phyloP scores from a whole-genome alignment of 2,329 filamentous ascomycete genomes.

The Alternaria brassicicola region DNA sequence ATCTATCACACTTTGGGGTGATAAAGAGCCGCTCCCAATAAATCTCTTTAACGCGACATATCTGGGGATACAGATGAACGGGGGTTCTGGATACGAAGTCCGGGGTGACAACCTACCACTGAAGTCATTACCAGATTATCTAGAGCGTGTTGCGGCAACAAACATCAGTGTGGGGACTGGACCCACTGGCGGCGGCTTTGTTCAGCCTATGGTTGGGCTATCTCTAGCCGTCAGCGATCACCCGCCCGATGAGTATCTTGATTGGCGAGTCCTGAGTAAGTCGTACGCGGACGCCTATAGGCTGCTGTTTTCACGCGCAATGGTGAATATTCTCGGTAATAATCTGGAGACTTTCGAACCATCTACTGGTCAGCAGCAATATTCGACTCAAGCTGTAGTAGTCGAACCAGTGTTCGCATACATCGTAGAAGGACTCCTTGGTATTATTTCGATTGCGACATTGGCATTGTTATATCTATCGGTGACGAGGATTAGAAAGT shows the following conservation, averaged over 20 bases:
- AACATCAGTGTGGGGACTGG: slow-evolving; percentile 18
- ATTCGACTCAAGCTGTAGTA: slow-evolving; percentile 43
- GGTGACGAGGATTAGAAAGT: slow-evolving; percentile 21
- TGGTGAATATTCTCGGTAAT: slow-evolving; percentile 39
- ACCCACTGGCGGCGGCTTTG: not conserved
- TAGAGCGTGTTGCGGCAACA: slow-evolving; percentile 1
- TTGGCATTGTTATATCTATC: slow-evolving; percentile 26
- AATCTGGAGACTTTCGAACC: slow-evolving; percentile 10
- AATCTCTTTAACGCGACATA: slow-evolving; percentile 47
- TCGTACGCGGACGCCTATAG: slow-evolving; percentile 52
- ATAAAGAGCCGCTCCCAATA: slow-evolving; percentile 28
- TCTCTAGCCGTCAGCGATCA: slow-evolving; percentile 40
- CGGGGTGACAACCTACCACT: slow-evolving; percentile 19
- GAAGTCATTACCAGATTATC: slow-evolving; percentile 12
- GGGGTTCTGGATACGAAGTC: not conserved
- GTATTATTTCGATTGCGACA: slow-evolving; percentile 26
- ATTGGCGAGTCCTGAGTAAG: slow-evolving; percentile 38
- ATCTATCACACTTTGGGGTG: slow-evolving; percentile 21
- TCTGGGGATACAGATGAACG: slow-evolving; percentile 44
- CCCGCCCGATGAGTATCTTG: slow-evolving; percentile 42
- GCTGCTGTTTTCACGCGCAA: slow-evolving; percentile 50
- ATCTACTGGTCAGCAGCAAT: slow-evolving; percentile 20
- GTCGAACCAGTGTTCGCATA: slow-evolving; percentile 49
- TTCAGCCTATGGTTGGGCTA: slow-evolving; percentile 47
- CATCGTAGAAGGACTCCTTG: slow-evolving; percentile 47